These are phyloP conservation scores for Trichophyton rubrum DNA, from an alignment of 2,329 filamentous ascomycete species.

Conservation along the genomic window DNA sequence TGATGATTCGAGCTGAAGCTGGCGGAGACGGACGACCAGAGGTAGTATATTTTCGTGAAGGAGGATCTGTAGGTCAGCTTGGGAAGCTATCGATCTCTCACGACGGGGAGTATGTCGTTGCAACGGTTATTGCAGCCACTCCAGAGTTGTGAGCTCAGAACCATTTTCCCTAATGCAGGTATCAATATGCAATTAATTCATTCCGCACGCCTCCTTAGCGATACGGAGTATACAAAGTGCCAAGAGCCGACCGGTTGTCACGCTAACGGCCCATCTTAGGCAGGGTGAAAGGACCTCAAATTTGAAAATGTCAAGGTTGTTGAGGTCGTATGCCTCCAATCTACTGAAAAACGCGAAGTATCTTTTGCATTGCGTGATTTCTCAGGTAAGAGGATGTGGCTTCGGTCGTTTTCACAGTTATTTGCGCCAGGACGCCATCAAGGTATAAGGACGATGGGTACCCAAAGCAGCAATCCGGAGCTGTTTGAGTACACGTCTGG, in stretches of 20 bases:
- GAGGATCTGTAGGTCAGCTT: constrained; percentile 35
- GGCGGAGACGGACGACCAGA: constrained; percentile 23
- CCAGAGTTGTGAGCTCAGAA: constrained; percentile 39
- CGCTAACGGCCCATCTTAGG: too few relatives aligned
- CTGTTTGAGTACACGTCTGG: constrained; percentile 2
- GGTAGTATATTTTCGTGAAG: constrained; percentile 25
- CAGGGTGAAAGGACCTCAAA: too few relatives aligned
- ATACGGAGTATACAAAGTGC: too few relatives aligned
- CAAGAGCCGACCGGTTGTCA: too few relatives aligned
- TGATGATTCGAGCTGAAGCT: constrained; percentile 33
- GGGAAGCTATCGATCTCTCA: constrained; percentile 74
- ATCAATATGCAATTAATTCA: too few relatives aligned
- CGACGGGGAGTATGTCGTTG: constrained; percentile 64
- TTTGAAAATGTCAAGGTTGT: too few relatives aligned
- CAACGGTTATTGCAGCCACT: constrained; percentile 50
- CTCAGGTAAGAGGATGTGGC: neutral
- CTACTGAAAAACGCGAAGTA: constrained; percentile 10
- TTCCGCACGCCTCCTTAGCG: too few relatives aligned
- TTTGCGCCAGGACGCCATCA: neutral
- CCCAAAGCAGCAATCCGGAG: constrained; percentile 23
- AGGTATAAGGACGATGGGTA: neutral
- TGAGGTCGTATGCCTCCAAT: too few relatives aligned
- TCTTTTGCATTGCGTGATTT: neutral
- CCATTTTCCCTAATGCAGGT: too few relatives aligned
- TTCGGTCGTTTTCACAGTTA: too few relatives aligned